Evolutionary conservation across 1,139 yeast species (phyloP).

Genomic region (Geotrichum histeridarum): DNA sequence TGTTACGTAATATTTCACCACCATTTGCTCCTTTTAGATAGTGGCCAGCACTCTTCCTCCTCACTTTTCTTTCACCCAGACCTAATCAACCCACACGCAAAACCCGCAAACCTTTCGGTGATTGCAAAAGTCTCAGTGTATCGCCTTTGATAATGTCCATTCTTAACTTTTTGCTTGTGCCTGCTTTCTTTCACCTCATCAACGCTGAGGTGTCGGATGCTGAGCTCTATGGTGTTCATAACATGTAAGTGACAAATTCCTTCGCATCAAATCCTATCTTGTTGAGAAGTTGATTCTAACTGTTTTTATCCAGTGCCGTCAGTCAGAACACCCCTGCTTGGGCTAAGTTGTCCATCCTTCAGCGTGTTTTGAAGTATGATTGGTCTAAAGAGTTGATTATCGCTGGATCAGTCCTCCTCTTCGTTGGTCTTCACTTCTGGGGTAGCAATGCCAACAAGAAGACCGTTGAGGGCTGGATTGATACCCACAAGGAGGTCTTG

Average conservation of each 20-base stretch:
- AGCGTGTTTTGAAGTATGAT: slow-evolving; percentile 47
- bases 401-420: slow-evolving; percentile 44
- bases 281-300: neutral
- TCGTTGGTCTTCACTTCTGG: slow-evolving; percentile 40
- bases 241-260: slow-evolving; percentile 15
- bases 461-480: slow-evolving; percentile 51
- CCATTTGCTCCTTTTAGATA: too few species aligned
- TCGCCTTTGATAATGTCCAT: too few species aligned
- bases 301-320: neutral
- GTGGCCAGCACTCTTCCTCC: too few species aligned
- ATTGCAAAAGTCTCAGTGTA: too few species aligned
- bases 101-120: too few species aligned
- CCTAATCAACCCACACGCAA: too few species aligned
- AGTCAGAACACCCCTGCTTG: slow-evolving; percentile 28
- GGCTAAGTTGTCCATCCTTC: slow-evolving; percentile 34
- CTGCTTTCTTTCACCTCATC: too few species aligned
- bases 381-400: slow-evolving; percentile 73
- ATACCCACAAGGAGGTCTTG: slow-evolving; percentile 47
- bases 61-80: too few species aligned
- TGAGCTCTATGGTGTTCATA: slow-evolving; percentile 12
- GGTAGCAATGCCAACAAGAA: slow-evolving; percentile 59
- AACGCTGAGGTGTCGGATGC: too few species aligned
- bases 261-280: neutral
- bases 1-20: too few species aligned
- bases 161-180: too few species aligned